phyloP scores from a whole-genome alignment of 2,329 filamentous ascomycete species.

The Fusarium coffeatum region DNA sequence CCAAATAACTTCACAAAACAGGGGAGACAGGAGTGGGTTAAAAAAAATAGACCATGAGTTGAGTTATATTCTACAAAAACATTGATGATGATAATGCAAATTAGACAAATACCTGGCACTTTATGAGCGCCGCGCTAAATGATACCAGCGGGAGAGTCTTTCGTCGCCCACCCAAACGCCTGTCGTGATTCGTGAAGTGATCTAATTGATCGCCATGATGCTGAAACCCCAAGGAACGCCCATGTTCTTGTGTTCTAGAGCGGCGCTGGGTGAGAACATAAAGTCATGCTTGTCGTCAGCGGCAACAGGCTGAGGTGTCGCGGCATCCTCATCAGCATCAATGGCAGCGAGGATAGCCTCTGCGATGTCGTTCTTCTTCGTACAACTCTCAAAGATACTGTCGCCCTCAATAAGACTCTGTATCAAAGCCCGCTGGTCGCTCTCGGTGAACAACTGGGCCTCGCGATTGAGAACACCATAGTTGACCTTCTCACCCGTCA shows the following conservation, averaged over 20 bases:
- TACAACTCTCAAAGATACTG: conserved; percentile 41
- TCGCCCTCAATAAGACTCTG: conserved; percentile 43
- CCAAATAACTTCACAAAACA: conserved; percentile 28
- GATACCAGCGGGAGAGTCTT: conserved; percentile 17
- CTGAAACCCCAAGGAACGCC: conserved; percentile 44
- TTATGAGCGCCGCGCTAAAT: conserved; percentile 33
- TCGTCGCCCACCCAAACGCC: conserved; percentile 32
- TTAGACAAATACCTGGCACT: conserved; percentile 37
- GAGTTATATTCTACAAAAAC: conserved; percentile 46
- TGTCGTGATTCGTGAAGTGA: conserved; percentile 36
- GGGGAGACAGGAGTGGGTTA: conserved; percentile 2
- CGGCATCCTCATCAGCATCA: conserved; percentile 43
- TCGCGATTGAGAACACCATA: conserved; percentile 45
- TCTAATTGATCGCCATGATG: conserved; percentile 47
- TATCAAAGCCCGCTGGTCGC: conserved; percentile 45
- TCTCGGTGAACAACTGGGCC: conserved; percentile 45
- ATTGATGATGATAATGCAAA: conserved; percentile 40
- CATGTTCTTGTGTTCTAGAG: conserved; percentile 44
- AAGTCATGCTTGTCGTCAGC: conserved; percentile 44
- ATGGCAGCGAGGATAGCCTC: conserved; percentile 44
- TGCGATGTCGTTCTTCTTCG: conserved; percentile 34
- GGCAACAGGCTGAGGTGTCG: conserved; percentile 40
- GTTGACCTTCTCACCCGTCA: conserved; percentile 39
- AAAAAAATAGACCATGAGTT: conserved; percentile 46
- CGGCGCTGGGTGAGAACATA: conserved; percentile 38